A percentile compares a stretch with the other conserved stretches of the same genome.
These are phyloP conservation scores for Acer yangbiense DNA, from an alignment of 345 rosid genomes.

Conservation along the genomic window DNA sequence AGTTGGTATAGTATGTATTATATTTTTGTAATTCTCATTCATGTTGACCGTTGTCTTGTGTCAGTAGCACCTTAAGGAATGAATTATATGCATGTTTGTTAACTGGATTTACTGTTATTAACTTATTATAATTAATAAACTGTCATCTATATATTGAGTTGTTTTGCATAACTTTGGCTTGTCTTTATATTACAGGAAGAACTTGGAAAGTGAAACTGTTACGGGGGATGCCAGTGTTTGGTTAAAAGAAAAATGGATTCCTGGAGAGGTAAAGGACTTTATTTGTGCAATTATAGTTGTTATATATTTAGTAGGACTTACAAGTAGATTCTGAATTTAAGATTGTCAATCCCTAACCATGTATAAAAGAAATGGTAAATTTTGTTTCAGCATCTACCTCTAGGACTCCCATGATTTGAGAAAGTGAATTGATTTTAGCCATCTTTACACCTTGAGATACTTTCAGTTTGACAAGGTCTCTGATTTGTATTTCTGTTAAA, in stretches of 20 bases:
- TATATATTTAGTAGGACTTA: not conserved
- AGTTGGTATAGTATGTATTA: not conserved
- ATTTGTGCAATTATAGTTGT: not conserved
- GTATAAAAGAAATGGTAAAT: not conserved
- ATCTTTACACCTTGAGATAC: not conserved
- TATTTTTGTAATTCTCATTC: not conserved
- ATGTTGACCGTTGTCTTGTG: not conserved
- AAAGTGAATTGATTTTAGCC: constrained; percentile 2
- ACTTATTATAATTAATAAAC: constrained; percentile 5
- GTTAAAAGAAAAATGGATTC: constrained; percentile 77
- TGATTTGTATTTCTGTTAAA: not conserved
- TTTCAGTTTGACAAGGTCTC: not conserved
- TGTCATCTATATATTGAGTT: constrained; percentile 26
- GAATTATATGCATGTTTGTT: not conserved
- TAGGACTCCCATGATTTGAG: not conserved
- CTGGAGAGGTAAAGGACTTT: constrained; percentile 68
- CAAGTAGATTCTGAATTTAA: constrained; percentile 8
- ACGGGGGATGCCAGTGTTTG: constrained; percentile 64
- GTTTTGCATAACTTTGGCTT: not conserved
- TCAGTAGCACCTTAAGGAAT: not conserved
- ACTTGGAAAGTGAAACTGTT: constrained; percentile 29
- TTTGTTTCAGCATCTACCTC: not conserved
- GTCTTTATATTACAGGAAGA: constrained; percentile 40
- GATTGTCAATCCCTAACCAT: not conserved
- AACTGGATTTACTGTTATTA: not conserved